Percentiles rank a stretch among this genome's conserved stretches.
These are phyloP conservation scores for Avena atlantica DNA, from an alignment of 176 grass and related monocot genomes.

Conservation along the genomic window DNA sequence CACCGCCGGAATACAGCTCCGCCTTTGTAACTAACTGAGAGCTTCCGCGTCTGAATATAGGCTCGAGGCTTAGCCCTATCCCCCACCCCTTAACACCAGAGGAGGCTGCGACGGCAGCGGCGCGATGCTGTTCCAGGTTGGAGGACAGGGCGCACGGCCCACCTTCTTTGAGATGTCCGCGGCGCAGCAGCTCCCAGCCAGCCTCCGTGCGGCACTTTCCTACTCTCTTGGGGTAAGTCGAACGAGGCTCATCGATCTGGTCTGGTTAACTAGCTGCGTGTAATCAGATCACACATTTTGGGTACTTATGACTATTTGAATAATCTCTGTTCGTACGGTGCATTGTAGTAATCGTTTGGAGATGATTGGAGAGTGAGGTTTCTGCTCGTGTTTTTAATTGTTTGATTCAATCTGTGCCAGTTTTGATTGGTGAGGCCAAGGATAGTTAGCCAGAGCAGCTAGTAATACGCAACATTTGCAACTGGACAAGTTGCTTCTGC, in stretches of 20 bases:
- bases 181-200: slow-evolving; percentile 96
- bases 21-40: background rate
- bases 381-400: background rate
- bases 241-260: background rate
- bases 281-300: background rate
- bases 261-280: background rate
- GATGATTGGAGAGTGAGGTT: background rate
- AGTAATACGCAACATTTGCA: background rate
- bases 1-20: slow-evolving; percentile 1
- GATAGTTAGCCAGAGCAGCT: background rate
- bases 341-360: slow-evolving; percentile 9
- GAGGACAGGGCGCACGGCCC: slow-evolving; percentile 93
- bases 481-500: background rate
- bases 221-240: slow-evolving; percentile 83
- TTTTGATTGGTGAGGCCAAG: background rate
- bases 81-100: background rate
- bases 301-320: background rate
- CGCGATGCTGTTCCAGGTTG: slow-evolving; percentile 96
- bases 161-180: slow-evolving; percentile 99
- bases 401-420: background rate
- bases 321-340: too few relatives aligned
- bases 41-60: background rate
- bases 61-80: slow-evolving; percentile 33
- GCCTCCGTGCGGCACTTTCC: slow-evolving; percentile 85
- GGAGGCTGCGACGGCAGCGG: background rate